Percentiles rank a stretch among this genome's conserved stretches.
Evolutionary conservation across 108 stramenopile species (phyloP).

Genomic region (Schizochytrium sp.): DNA sequence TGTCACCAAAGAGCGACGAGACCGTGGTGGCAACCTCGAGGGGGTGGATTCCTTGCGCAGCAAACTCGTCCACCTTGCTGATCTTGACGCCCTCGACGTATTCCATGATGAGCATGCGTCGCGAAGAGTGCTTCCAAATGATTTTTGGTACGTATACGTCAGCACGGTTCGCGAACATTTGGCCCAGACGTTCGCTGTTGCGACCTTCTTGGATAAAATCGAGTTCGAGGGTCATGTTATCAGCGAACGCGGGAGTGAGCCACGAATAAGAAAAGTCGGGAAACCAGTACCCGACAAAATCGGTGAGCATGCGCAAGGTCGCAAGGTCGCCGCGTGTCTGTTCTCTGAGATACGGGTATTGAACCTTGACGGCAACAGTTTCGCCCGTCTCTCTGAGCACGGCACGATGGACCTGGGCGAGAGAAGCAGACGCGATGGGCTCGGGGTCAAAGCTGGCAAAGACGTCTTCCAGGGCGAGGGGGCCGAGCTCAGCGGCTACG

Average conservation of each 20-base stretch:
- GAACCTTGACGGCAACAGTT: slow-evolving; percentile 32
- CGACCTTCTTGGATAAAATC: slow-evolving; percentile 41
- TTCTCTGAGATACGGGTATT: slow-evolving; percentile 24
- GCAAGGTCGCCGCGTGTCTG: slow-evolving; percentile 25
- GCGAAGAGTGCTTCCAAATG: slow-evolving; percentile 32
- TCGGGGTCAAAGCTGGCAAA: slow-evolving; percentile 20
- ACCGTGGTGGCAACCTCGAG: slow-evolving; percentile 29
- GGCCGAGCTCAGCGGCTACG: slow-evolving; percentile 11
- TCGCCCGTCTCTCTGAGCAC: background rate
- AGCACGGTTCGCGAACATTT: slow-evolving; percentile 18
- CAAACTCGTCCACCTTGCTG: slow-evolving; percentile 16
- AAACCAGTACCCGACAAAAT: slow-evolving; percentile 4
- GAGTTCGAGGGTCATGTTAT: slow-evolving; percentile 35
- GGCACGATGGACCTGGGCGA: slow-evolving; percentile 36
- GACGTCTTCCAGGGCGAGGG: background rate
- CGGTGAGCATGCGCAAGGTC: background rate
- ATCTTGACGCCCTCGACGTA: slow-evolving; percentile 34
- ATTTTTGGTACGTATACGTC: slow-evolving; percentile 31
- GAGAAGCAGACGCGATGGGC: slow-evolving; percentile 32
- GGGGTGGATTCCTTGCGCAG: slow-evolving; percentile 28
- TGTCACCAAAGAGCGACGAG: slow-evolving; percentile 20
- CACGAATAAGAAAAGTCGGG: slow-evolving; percentile 39
- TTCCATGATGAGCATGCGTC: slow-evolving; percentile 39
- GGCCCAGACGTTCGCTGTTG: background rate
- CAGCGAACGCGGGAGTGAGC: slow-evolving; percentile 34